Evolutionary conservation across 192 early-diverging fungal species (phyloP), one percentile per base, ranked within the genome.

Genomic region (Backusella circina): DNA sequence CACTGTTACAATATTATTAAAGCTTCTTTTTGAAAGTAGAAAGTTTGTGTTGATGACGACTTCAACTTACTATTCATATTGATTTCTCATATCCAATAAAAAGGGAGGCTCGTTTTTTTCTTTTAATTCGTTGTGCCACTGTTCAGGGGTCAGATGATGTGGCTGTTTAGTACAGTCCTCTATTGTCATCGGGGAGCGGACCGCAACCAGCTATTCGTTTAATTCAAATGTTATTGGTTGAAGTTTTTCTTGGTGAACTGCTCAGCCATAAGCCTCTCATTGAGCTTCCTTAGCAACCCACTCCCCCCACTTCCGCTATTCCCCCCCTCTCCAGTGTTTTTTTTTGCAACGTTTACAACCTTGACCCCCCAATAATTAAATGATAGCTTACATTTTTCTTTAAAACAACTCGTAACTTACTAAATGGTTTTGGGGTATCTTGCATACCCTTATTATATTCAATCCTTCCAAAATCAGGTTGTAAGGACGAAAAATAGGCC

Each of bases 71-170:
- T 84, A 87, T 82, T 94, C 93, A 76, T 94, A 94, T 36, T 86
- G 87, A 72, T 94, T 94, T 70, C 93, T 84, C 93, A 94, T 94
- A 65, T 94, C 93, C 18, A 93, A 82, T 23, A 94, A 64, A 64
- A 90, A 70, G 5, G 79, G 77, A 35, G 84, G 70, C 26, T 82
- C 61, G 0, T 70, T 71, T 37, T 75, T 73, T 18, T 80, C 75
- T 6, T 80, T 82, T 16, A 93, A 75, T 66, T 85, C 86, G 9
- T 78, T 68, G 68, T 91, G 90, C 91, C 92, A 94, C 38, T 88
- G 86, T 28, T 83, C 84, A 15, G 93, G 88, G 8, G 74, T 71
- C 39, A 94, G 75, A 68, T 94, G 86, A 35, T 85, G 83, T 5
- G 91, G 91, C 76, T 89, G 88, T n/a, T 87, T 84, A 23, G 79